Percentiles rank a stretch among this genome's conserved stretches.
These are phyloP conservation scores for Funneliformis caledonium DNA, from an alignment of 371 early-diverging fungal species.

Conservation along the genomic window DNA sequence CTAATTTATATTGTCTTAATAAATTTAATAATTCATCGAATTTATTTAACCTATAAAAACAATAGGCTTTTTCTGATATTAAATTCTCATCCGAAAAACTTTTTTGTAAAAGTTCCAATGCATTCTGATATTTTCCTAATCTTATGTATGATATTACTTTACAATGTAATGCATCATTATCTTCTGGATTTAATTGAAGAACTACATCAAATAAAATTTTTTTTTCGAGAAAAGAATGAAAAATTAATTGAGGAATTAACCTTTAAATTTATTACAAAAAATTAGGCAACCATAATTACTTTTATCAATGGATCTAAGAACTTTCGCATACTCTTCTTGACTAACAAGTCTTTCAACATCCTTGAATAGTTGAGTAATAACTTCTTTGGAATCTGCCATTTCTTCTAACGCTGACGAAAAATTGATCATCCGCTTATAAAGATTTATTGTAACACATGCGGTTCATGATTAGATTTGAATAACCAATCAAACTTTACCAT, in stretches of 20 bases:
- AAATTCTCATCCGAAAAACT: conserved; percentile 47
- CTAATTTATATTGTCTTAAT: conserved; percentile 48
- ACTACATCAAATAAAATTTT: conserved; percentile 42
- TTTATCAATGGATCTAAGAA: conserved; percentile 27
- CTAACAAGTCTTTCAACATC: conserved; percentile 29
- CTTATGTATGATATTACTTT: conserved; percentile 72
- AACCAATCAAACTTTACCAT: too few species aligned
- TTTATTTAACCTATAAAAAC: conserved; percentile 72
- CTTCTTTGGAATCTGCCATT: conserved; percentile 29
- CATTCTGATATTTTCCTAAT: conserved; percentile 70
- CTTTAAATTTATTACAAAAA: background rate
- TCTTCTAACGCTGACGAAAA: background rate
- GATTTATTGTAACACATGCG: too few species aligned
- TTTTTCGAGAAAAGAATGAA: background rate
- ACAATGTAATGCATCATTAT: conserved; percentile 62
- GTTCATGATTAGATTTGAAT: too few species aligned
- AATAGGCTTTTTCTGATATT: conserved; percentile 60
- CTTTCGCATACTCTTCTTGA: conserved; percentile 35
- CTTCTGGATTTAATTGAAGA: conserved; percentile 54
- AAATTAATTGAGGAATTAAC: background rate
- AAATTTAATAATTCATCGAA: conserved; percentile 60
- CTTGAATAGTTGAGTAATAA: conserved; percentile 28
- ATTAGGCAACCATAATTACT: background rate
- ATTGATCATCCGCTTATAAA: too few species aligned
- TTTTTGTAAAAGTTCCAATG: conserved; percentile 59